These are phyloP conservation scores for Melaleuca quinquenervia DNA, from an alignment of 345 rosid genomes.

Conservation along the genomic window DNA sequence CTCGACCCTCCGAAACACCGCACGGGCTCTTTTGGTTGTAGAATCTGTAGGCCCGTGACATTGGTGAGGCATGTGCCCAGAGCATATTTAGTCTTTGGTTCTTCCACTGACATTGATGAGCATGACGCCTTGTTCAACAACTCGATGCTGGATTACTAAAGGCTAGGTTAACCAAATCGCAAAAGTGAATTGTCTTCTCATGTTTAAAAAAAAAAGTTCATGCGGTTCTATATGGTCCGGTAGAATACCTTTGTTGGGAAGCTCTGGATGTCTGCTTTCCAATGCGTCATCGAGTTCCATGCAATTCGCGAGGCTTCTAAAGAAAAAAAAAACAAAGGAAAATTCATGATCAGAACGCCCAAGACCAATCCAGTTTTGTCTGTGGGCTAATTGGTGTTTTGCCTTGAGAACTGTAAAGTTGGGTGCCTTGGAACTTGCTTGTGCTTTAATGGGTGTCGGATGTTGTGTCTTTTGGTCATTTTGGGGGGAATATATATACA, in stretches of 20 bases:
- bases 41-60: too few species aligned
- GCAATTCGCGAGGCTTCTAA: neutral
- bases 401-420: neutral
- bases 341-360: neutral
- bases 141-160: neutral
- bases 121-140: neutral
- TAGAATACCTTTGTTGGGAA: too few species aligned
- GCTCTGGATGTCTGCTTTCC: neutral
- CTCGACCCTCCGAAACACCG: too few species aligned
- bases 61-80: neutral
- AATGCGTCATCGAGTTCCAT: neutral
- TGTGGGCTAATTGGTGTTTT: neutral
- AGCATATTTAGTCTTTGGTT: neutral
- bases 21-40: too few species aligned
- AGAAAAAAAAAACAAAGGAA: neutral
- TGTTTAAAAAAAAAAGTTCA: neutral
- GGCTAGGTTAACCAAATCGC: neutral
- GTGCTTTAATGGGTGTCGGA: neutral
- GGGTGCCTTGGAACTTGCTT: neutral
- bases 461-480: neutral
- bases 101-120: neutral
- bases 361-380: neutral
- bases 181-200: neutral
- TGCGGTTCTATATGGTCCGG: neutral
- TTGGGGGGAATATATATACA: neutral